phyloP scores from a whole-genome alignment of 2,329 filamentous ascomycete species.

The Graphilbum sp. region DNA sequence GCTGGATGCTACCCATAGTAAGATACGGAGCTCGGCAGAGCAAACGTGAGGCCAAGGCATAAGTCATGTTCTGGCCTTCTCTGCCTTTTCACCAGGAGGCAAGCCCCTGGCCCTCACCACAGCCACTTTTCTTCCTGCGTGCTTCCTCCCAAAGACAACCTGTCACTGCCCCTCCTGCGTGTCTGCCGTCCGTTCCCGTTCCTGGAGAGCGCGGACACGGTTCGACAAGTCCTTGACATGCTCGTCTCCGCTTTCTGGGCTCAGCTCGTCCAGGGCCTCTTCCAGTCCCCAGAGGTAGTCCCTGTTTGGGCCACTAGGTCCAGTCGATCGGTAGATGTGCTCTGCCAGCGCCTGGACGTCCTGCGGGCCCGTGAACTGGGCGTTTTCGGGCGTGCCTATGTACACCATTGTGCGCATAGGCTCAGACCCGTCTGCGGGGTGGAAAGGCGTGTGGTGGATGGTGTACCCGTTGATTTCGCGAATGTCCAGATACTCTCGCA shows the following conservation, averaged over 20 bases:
- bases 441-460: conserved; percentile 79
- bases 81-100: too few relatives aligned
- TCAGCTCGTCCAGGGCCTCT: conserved; percentile 53
- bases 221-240: conserved; percentile 72
- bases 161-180: too few relatives aligned
- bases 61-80: too few relatives aligned
- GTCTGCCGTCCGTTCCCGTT: too few relatives aligned
- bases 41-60: too few relatives aligned
- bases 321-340: conserved; percentile 61
- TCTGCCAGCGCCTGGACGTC: conserved; percentile 61
- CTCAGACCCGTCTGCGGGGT: conserved; percentile 34
- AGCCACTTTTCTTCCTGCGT: too few relatives aligned
- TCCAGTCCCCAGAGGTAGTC: conserved; percentile 82
- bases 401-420: conserved; percentile 56
- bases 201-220: conserved; percentile 48
- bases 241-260: conserved; percentile 60
- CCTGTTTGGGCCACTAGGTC: conserved; percentile 75
- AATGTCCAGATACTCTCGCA: conserved; percentile 80
- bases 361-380: conserved; percentile 78
- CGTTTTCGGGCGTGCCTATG: conserved; percentile 84
- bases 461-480: conserved; percentile 96
- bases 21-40: too few relatives aligned
- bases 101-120: too few relatives aligned
- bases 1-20: too few relatives aligned
- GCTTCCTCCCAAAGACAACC: too few relatives aligned